Base-by-base conservation (phyloP, 1,284 basidiomycete genomes). In the Irpex lacteus region DNA sequence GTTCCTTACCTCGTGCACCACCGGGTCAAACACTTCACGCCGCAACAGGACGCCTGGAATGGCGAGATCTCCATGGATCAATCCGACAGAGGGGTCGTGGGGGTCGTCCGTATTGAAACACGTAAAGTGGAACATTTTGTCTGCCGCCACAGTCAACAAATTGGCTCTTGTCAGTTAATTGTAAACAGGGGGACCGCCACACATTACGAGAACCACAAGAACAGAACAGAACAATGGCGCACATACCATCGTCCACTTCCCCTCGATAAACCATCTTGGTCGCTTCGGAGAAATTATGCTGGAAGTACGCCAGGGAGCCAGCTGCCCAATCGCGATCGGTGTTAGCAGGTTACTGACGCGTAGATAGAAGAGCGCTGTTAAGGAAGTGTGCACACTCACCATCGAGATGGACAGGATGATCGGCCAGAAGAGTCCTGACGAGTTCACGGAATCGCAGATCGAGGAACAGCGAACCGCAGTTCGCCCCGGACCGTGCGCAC, bases 211-310 rank as follows among this genome's bases (percentile, higher is more conserved):
- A 60, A 62, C 54, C 13, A 40, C 67, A 59, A 62, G 15, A 61
- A 60, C 64, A 63, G 63, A 65, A 50, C 47, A 62, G 34, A 38
- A 36, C 61, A 38, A 34, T 0, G 32, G 32, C 32, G 32, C 32
- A 34, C 19, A 8, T 83, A 90, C 90, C 85, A 72, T 94, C 92
- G 73, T 94, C 92, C 37, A 77, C 75, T 61, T 85, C 80, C 18
- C 92, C 92, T 65, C 75, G 79, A 71, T 90, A 94, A 36, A 82
- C 82, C 60, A 92, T 76, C 74, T 94, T 94, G 72, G 94, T 91
- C n/a, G 90, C 90, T 75, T 94, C 91, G 67, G 88, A 89, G 70
- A 94, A 94, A 2, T 89, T 85, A 70, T 92, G 88, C 89, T 92
- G 91, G 74, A 94, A 94, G 75, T 90, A 91, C 1, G 90, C 90